phyloP scores from a whole-genome alignment of 2,329 filamentous ascomycete genomes.

The Macrophomina phaseolina region DNA sequence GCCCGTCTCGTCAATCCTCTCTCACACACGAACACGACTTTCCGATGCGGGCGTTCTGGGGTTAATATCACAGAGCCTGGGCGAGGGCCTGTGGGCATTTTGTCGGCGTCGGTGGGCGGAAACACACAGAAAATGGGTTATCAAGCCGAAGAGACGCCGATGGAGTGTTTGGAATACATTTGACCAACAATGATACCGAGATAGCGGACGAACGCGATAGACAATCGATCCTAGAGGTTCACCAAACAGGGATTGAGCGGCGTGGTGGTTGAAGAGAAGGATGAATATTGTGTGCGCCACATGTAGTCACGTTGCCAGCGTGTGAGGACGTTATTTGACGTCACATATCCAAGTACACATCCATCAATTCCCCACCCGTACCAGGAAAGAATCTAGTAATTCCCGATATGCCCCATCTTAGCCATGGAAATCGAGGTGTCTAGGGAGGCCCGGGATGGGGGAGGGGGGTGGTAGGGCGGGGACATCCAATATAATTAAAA shows the following conservation, averaged over 20 bases:
- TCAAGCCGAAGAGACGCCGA: slow-evolving; percentile 21
- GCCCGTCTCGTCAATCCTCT: background rate
- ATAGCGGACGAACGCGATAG: slow-evolving; percentile 24
- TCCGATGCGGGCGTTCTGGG: slow-evolving; percentile 18
- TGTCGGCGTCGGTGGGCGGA: slow-evolving; percentile 24
- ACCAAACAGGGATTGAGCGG: background rate
- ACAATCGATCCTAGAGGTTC: slow-evolving; percentile 11
- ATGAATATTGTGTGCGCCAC: background rate
- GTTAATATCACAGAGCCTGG: slow-evolving; percentile 16
- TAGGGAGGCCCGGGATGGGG: no score
- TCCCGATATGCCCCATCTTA: no score
- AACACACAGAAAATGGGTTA: background rate
- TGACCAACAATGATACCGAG: slow-evolving; percentile 21
- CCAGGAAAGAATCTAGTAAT: background rate
- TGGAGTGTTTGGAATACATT: slow-evolving; percentile 9
- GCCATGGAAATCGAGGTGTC: no score
- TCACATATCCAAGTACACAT: no score
- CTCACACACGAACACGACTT: slow-evolving; percentile 8
- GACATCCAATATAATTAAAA: no score
- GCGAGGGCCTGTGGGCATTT: slow-evolving; percentile 25
- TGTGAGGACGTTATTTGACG: background rate
- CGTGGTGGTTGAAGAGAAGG: background rate
- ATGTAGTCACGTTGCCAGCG: slow-evolving; percentile 1
- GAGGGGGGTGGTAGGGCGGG: no score
- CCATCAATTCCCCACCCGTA: no score